phyloP scores from a whole-genome alignment of 305 asterid genomes.

The Rubia peregrina region DNA sequence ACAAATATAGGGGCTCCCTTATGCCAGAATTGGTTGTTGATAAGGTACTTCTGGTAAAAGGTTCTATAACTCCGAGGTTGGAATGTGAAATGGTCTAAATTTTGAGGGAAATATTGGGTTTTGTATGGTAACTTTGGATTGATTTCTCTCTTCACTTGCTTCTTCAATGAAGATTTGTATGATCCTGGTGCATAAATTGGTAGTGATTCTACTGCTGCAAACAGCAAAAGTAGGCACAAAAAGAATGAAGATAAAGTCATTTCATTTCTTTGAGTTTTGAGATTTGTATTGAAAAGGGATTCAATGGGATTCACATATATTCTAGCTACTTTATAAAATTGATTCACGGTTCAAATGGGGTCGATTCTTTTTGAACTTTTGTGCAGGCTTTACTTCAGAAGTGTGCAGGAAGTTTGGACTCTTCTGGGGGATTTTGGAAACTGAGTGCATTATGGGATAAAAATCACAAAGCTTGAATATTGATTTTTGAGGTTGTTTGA shows the following conservation, averaged over 20 bases:
- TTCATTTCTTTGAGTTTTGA: background rate
- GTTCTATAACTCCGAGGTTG: constrained; percentile 43
- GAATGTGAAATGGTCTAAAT: constrained; percentile 70
- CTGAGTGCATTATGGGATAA: too few relatives aligned
- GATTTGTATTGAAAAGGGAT: background rate
- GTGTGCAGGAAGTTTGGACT: constrained; percentile 15
- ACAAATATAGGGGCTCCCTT: constrained; percentile 62
- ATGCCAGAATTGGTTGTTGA: constrained; percentile 48
- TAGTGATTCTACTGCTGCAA: constrained; percentile 23
- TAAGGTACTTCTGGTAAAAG: constrained; percentile 63
- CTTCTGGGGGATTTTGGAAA: background rate
- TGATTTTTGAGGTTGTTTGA: background rate
- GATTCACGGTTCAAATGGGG: background rate
- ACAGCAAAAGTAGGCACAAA: constrained; percentile 28
- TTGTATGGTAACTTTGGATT: constrained; percentile 39
- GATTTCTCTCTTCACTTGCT: constrained; percentile 15
- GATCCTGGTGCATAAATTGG: constrained; percentile 40
- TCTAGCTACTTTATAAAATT: background rate
- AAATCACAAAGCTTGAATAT: too few relatives aligned
- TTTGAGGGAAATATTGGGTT: constrained; percentile 55
- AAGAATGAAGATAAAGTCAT: constrained; percentile 25
- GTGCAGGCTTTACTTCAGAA: constrained; percentile 13
- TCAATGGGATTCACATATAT: background rate
- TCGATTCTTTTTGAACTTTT: constrained; percentile 11
- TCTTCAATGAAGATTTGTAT: constrained; percentile 37